These are phyloP conservation scores for Backusella tuberculispora DNA, from an alignment of 192 early-diverging fungal genomes.

Conservation along the genomic window DNA sequence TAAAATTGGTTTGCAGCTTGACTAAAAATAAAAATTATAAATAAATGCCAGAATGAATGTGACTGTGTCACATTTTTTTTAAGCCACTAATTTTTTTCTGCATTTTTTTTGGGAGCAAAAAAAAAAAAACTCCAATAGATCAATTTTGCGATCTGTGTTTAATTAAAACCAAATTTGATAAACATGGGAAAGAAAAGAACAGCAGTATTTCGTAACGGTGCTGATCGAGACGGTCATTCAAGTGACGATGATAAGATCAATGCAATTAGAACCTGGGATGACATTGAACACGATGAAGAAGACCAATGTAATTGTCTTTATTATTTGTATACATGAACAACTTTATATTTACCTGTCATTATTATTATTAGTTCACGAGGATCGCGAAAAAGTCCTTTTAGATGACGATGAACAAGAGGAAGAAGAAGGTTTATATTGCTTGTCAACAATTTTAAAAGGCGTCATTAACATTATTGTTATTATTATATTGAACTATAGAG, in stretches of 20 bases:
- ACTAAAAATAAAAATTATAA: not conserved
- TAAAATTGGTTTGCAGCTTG: not conserved
- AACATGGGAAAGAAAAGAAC: slow-evolving; percentile 37
- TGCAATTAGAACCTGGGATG: slow-evolving; percentile 71
- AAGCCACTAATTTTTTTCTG: not conserved
- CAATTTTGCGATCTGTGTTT: not conserved
- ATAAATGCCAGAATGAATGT: not conserved
- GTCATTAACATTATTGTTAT: not conserved
- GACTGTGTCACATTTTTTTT: slow-evolving; percentile 15
- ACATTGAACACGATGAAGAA: slow-evolving; percentile 76
- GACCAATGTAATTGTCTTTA: slow-evolving; percentile 64
- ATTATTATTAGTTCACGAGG: slow-evolving; percentile 39
- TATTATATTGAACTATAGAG: slow-evolving; percentile 35
- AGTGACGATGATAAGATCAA: slow-evolving; percentile 52
- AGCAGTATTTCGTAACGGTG: slow-evolving; percentile 28
- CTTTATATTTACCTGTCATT: not conserved
- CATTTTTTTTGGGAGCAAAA: not conserved
- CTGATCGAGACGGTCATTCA: not conserved
- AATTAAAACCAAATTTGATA: not conserved
- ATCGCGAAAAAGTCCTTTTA: slow-evolving; percentile 58
- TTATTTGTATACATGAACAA: not conserved
- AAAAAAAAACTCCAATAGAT: not conserved
- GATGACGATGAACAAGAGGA: slow-evolving; percentile 35
- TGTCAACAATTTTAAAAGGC: not conserved
- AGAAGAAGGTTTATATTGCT: slow-evolving; percentile 27